phyloP scores from a whole-genome alignment of 164 flowering plant species.

The Platanus orientalis region DNA sequence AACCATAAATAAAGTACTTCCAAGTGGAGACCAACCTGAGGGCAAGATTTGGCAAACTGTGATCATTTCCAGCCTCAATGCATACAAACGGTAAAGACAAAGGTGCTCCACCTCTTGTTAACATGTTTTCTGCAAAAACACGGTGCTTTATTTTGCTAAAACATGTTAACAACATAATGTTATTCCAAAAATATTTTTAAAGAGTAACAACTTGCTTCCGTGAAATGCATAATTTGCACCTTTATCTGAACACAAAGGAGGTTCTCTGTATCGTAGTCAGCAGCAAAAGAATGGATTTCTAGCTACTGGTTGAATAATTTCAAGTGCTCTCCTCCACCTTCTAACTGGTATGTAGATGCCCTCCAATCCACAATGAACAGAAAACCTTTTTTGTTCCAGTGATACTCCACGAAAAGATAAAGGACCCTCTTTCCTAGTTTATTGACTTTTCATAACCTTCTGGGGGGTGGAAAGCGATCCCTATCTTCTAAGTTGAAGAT shows the following conservation, averaged over 20 bases:
- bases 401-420: conserved; percentile 87
- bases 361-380: conserved; percentile 90
- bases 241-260: conserved; percentile 92
- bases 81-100: conserved; percentile 76
- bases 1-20: conserved; percentile 1
- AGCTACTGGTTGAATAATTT: conserved; percentile 88
- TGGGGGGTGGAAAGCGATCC: conserved; percentile 55
- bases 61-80: conserved; percentile 77
- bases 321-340: conserved; percentile 89
- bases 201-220: neutral
- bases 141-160: conserved; percentile 3
- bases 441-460: conserved; percentile 41
- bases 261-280: conserved; percentile 93
- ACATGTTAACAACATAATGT: neutral
- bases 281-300: conserved; percentile 77
- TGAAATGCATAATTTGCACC: conserved; percentile 35
- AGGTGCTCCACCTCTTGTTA: conserved; percentile 73
- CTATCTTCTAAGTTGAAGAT: conserved; percentile 65
- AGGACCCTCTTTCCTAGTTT: conserved; percentile 48
- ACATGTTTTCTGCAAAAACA: conserved; percentile 71
- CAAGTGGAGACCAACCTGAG: conserved; percentile 59
- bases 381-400: conserved; percentile 79
- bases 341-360: conserved; percentile 88
- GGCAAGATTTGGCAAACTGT: conserved; percentile 77
- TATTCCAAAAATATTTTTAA: neutral